Evolutionary conservation across 1,284 basidiomycete species (phyloP).

Genomic region (Malassezia globosa): DNA sequence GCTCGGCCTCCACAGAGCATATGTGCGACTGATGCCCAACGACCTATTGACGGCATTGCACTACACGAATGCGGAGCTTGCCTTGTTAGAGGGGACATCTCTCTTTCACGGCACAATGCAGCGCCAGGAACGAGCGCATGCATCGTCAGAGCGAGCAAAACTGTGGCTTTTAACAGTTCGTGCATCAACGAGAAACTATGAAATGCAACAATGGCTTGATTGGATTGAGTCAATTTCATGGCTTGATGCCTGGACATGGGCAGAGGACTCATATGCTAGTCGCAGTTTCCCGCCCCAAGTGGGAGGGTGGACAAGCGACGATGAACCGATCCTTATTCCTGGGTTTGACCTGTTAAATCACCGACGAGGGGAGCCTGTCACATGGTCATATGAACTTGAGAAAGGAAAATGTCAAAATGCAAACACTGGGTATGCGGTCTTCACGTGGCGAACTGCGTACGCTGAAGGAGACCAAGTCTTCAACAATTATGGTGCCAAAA

Average conservation of each 20-base stretch:
- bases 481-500: conserved; percentile 45
- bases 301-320: conserved; percentile 7
- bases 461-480: conserved; percentile 21
- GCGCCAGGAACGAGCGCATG: not conserved
- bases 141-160: not conserved
- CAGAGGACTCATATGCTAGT: conserved; percentile 23
- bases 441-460: not conserved
- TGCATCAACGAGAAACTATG: not conserved
- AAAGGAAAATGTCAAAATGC: too few relatives aligned
- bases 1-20: conserved; percentile 17
- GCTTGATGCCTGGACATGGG: conserved; percentile 28
- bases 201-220: not conserved
- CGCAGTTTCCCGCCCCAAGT: conserved; percentile 36
- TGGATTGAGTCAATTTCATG: not conserved
- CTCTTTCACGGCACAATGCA: conserved; percentile 9
- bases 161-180: not conserved
- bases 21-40: conserved; percentile 23
- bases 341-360: conserved; percentile 40
- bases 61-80: conserved; percentile 20
- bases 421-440: not conserved
- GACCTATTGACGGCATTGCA: conserved; percentile 23
- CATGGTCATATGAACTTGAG: conserved; percentile 26
- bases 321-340: conserved; percentile 34
- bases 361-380: conserved; percentile 26
- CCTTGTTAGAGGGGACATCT: conserved; percentile 24